Percentiles rank a stretch among this genome's conserved stretches.
phyloP scores from a whole-genome alignment of 352 stramenopile species.

The Pythium pectinolyticum region DNA sequence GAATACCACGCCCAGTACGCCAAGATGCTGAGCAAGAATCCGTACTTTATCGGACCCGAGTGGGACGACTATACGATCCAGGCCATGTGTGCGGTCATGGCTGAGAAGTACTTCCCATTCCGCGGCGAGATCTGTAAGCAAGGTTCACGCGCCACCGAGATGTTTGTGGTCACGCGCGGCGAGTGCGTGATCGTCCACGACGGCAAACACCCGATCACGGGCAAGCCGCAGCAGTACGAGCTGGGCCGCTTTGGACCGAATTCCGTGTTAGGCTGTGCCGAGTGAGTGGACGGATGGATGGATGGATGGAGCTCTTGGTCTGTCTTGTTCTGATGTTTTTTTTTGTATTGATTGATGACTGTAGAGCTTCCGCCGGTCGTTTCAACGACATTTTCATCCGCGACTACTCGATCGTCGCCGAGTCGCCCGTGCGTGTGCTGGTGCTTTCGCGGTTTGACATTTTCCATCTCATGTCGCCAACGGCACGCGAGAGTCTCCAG shows the following conservation, averaged over 20 bases:
- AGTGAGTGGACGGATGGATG: conserved; percentile 44
- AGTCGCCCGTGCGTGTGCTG: conserved; percentile 76
- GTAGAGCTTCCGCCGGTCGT: conserved; percentile 69
- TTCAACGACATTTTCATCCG: conserved; percentile 83
- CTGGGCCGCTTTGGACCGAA: conserved; percentile 72
- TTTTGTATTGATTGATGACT: neutral
- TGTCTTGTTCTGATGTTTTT: neutral
- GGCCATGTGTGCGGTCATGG: conserved; percentile 85
- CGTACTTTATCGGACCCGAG: conserved; percentile 73
- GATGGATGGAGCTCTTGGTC: neutral
- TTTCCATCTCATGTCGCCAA: conserved; percentile 76
- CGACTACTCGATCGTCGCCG: conserved; percentile 73
- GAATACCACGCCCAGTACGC: conserved; percentile 81
- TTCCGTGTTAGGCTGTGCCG: conserved; percentile 74
- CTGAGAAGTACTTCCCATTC: conserved; percentile 77
- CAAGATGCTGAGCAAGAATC: conserved; percentile 72
- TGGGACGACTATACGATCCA: conserved; percentile 85
- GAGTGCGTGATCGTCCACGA: conserved; percentile 78
- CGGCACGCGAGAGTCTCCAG: conserved; percentile 68
- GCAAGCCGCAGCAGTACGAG: conserved; percentile 56
- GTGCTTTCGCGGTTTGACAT: conserved; percentile 85
- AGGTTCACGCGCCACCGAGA: conserved; percentile 65
- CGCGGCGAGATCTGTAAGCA: conserved; percentile 78
- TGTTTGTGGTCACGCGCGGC: conserved; percentile 75
- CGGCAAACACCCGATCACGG: conserved; percentile 74